Conservation (phyloP, 768 basidiomycete genomes). For the Sarcodon aspratus region DNA sequence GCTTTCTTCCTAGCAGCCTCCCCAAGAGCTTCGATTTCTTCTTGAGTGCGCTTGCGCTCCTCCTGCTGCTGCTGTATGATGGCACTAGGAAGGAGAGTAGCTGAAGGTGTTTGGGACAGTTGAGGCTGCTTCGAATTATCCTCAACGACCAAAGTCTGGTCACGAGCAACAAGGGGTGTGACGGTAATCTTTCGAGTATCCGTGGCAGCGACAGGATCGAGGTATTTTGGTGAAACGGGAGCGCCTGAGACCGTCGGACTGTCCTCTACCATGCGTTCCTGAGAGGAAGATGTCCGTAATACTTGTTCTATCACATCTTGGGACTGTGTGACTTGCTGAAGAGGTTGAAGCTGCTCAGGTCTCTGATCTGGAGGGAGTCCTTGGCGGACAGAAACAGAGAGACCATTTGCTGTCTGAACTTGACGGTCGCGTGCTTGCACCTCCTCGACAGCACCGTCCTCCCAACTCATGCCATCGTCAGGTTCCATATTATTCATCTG, state of each 20-base stretch:
- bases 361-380: conserved; percentile 19
- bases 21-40: conserved; percentile 35
- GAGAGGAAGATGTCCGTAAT: conserved; percentile 5
- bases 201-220: conserved; percentile 57
- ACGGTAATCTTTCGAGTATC: conserved; percentile 72
- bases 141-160: conserved; percentile 21
- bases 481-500: conserved; percentile 36
- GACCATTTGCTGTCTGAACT: neutral
- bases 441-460: conserved; percentile 51
- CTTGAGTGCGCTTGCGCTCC: conserved; percentile 39
- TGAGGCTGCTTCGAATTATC: conserved; percentile 5
- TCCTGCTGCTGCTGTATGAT: conserved; percentile 37
- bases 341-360: conserved; percentile 10
- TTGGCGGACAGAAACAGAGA: neutral
- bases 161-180: conserved; percentile 70
- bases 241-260: conserved; percentile 14
- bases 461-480: conserved; percentile 87
- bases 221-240: conserved; percentile 15
- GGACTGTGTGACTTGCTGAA: conserved; percentile 16
- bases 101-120: conserved; percentile 6
- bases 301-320: conserved; percentile 11
- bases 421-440: conserved; percentile 12
- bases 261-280: conserved; percentile 5
- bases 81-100: conserved; percentile 25
- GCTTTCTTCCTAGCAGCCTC: conserved; percentile 37